Evolutionary conservation across 345 rosid genomes (phyloP), one percentile per base, ranked within the genome.

Genomic region (Eucalyptus curtisii): DNA sequence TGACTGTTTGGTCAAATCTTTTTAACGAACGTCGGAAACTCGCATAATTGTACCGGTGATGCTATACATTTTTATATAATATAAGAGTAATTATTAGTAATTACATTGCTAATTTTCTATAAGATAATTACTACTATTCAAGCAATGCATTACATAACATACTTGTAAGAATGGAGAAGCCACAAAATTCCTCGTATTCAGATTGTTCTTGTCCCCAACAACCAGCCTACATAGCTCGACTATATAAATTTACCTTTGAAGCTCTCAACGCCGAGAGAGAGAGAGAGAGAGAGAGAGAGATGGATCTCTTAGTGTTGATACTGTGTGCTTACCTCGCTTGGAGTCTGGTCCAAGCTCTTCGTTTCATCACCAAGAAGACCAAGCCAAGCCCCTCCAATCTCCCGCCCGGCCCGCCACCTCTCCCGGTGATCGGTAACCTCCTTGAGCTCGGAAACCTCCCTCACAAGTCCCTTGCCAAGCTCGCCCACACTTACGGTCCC

Each of bases 391-490:
- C 16, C 25, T 68, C 59, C 27, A 91, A 85, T 11, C 90, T 89
- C 9, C 93, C 93, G 5, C 92, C 92, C 40, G 92, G 93, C 24
- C 92, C 92, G 22, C 42, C 47, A 5, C 81, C 86, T 20, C 82
- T 90, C 53, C 92, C 92, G 22, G 59, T 90, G 52, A 52, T 90
- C 20, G 92, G 92, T 6, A 90, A 88, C 93, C 89, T 92, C 88
- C 87, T 89, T 5, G 85, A 42, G 27, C 87, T 92, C 33, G 91
- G 93, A 10, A 42, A 76, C 61, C 68, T 84, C n/a, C 89, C 92
- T 88, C 90, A 89, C 85, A 71, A 48, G 86, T 85, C 86, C 49
- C 55, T 92, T 22, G 30, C 87, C 66, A 61, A 87, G 80, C 90
- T 92, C 10, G 91, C 93, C 88, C 13, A 71, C 68, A 81, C 84